These are phyloP conservation scores for Penicillium malachiteum DNA, from an alignment of 495 filamentous ascomycete genomes.

Conservation along the genomic window DNA sequence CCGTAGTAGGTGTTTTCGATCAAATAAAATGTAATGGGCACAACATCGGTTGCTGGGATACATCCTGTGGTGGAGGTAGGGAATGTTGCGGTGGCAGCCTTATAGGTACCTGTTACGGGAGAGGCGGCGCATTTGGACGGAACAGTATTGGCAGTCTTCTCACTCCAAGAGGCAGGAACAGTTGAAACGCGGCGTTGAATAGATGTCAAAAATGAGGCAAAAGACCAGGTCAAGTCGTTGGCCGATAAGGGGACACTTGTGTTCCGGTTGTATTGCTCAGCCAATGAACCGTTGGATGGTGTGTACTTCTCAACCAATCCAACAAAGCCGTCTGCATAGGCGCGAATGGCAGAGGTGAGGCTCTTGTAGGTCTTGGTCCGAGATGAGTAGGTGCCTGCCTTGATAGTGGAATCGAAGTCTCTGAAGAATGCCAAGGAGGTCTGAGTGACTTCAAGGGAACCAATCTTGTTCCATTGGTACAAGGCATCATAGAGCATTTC, in stretches of 20 bases:
- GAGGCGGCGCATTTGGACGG: conserved; percentile 22
- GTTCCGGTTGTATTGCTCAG: conserved; percentile 57
- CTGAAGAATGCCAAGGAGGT: conserved; percentile 59
- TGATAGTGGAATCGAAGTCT: conserved; percentile 47
- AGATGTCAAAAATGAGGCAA: conserved; percentile 45
- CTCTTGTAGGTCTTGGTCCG: conserved; percentile 38
- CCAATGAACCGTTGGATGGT: conserved; percentile 45
- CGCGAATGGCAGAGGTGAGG: conserved; percentile 49
- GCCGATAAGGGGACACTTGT: conserved; percentile 52
- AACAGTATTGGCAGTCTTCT: conserved; percentile 13
- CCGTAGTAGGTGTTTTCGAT: conserved; percentile 13
- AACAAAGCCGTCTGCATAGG: conserved; percentile 55
- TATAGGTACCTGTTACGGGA: conserved; percentile 21
- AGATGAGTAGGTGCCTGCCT: conserved; percentile 47
- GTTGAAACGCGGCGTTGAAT: conserved; percentile 7
- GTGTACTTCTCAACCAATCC: conserved; percentile 37
- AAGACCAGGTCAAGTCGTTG: conserved; percentile 46
- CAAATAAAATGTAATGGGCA: conserved; percentile 11
- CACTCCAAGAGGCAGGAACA: conserved; percentile 24
- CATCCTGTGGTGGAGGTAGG: conserved; percentile 4
- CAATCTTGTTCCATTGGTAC: conserved; percentile 54
- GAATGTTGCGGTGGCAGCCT: conserved; percentile 14
- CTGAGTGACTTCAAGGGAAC: conserved; percentile 52
- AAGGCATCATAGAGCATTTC: conserved; percentile 62
- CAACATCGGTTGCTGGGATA: conserved; percentile 6